These are phyloP conservation scores for Moesziomyces parantarcticus DNA, from an alignment of 1,284 basidiomycete genomes.

Conservation along the genomic window DNA sequence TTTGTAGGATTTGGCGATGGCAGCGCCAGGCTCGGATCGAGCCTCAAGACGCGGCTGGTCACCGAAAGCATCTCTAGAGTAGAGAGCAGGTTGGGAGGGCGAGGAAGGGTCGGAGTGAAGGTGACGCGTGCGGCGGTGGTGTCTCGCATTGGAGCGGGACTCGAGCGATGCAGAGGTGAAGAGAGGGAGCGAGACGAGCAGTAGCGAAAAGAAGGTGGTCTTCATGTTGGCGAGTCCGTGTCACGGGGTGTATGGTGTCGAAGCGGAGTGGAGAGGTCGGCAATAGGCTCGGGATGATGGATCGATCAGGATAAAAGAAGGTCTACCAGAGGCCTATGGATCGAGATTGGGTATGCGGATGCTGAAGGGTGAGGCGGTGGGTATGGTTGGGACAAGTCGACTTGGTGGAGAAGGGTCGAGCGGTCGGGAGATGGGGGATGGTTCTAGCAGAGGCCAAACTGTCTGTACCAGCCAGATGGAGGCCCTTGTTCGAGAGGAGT, in stretches of 20 bases:
- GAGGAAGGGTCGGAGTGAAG: slow-evolving; percentile 16
- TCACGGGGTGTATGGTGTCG: not conserved
- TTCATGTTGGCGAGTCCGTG: slow-evolving; percentile 16
- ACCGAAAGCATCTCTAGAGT: slow-evolving; percentile 14
- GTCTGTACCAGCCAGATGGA: slow-evolving; percentile 40
- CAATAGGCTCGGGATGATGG: slow-evolving; percentile 1
- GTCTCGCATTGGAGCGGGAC: slow-evolving; percentile 10
- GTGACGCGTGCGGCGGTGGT: slow-evolving; percentile 18
- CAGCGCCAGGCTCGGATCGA: slow-evolving; percentile 23
- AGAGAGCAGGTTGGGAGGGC: slow-evolving; percentile 8
- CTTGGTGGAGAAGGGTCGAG: not conserved
- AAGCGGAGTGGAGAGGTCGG: not conserved
- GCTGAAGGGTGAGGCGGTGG: not conserved
- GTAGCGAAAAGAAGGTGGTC: slow-evolving; percentile 30
- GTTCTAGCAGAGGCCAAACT: slow-evolving; percentile 32
- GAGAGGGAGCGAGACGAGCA: slow-evolving; percentile 30
- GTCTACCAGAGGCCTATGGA: slow-evolving; percentile 27
- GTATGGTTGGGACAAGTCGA: slow-evolving; percentile 1
- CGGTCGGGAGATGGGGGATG: not conserved
- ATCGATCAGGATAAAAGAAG: slow-evolving; percentile 16
- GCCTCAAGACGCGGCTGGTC: slow-evolving; percentile 13
- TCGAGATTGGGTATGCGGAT: not conserved
- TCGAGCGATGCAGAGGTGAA: slow-evolving; percentile 35
- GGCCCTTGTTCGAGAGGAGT: slow-evolving; percentile 23
- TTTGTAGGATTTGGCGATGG: slow-evolving; percentile 40